Evolutionary conservation across 441 rosid genomes (phyloP), one percentile per base, ranked within the genome.

Genomic region (Codiaeum variegatum): DNA sequence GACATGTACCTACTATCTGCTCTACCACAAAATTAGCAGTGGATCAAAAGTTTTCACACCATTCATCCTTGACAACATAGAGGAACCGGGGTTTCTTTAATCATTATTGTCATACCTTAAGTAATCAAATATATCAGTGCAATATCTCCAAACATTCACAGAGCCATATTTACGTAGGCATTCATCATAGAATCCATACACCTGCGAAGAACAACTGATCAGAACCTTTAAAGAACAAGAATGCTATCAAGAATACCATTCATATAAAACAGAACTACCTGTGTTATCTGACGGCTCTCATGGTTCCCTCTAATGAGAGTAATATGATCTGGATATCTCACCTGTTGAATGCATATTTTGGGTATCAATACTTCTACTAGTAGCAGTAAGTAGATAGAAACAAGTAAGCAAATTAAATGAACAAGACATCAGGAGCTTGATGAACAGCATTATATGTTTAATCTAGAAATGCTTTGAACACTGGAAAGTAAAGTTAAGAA

Each of bases 91-190:
- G 61, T 70, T 59, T 44, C 60, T 74, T 4, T 26, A 21, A 62
- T 44, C 29, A 56, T 13, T 4, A 73, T 51, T 46, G 9, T 26
- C 85, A 63, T 81, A 93, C 98, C 98, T 94, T 71, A 94, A 75
- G 78, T 94, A 94, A 85, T 94, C 98, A 83, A 94, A 94, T 73
- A 91, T 87, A 66, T 94, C 98, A 2, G 97, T 94, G 89, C 98
- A 93, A 76, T 93, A 91, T 90, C 94, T 88, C 97, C 98, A 94
- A 60, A 94, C 98, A 84, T 90, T 94, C 44, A 85, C 94, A 46
- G 97, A 90, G 73, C 97, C 96, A 79, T 91, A 94, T 77, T 91
- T 91, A 63, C 97, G 92, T 62, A 93, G 76, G 81, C 97, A 93
- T 76, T 93, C 97, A 36, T 93, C 96, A 78, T 91, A 93, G 81